Evolutionary conservation across 345 rosid genomes (phyloP).

Genomic region (Rhizophora apiculata): DNA sequence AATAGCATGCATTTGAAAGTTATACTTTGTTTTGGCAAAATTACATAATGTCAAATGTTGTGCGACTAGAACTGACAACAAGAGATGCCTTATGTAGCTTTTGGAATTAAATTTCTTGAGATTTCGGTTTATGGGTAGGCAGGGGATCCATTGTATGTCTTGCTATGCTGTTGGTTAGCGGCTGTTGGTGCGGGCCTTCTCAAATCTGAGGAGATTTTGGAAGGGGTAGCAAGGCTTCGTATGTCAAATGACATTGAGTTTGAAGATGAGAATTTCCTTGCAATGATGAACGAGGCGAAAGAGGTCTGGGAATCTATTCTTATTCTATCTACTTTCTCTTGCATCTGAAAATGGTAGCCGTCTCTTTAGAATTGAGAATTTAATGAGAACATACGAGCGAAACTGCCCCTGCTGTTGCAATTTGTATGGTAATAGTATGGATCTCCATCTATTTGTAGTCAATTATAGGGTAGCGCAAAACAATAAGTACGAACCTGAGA

Average conservation of each 20-base stretch:
- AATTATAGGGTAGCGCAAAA: too few species aligned
- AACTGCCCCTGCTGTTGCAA: not conserved
- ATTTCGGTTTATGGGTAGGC: conserved; percentile 45
- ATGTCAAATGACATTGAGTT: conserved; percentile 82
- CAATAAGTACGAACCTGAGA: too few species aligned
- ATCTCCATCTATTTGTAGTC: too few species aligned
- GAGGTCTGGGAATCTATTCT: conserved; percentile 47
- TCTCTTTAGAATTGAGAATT: too few species aligned
- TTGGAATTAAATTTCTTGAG: not conserved
- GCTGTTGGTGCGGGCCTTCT: conserved; percentile 96
- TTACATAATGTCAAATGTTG: too few species aligned
- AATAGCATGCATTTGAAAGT: too few species aligned
- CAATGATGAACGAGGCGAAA: conserved; percentile 76
- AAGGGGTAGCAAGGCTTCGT: conserved; percentile 75
- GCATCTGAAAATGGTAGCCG: not conserved
- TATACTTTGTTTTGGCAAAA: too few species aligned
- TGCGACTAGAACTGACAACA: too few species aligned
- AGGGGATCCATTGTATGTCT: conserved; percentile 91
- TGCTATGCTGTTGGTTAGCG: conserved; percentile 88
- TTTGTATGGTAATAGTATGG: not conserved
- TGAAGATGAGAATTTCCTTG: conserved; percentile 83
- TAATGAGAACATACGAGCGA: too few species aligned
- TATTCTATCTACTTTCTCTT: not conserved
- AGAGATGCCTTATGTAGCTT: too few species aligned
- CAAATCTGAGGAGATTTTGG: conserved; percentile 88